These are phyloP conservation scores for Stellera chamaejasme DNA, from an alignment of 345 rosid species.

Conservation along the genomic window DNA sequence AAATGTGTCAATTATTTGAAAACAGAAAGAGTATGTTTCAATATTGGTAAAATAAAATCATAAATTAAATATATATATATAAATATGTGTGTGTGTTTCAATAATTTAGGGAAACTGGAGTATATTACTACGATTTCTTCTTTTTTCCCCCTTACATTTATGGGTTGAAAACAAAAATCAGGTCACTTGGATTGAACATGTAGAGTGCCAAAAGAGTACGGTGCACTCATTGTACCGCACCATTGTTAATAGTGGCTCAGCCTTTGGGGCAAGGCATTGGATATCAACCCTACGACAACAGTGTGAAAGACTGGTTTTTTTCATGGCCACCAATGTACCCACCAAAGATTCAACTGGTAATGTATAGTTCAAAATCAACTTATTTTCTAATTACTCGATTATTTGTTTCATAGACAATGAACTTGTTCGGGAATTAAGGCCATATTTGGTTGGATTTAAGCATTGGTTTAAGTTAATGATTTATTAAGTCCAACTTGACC, in stretches of 20 bases:
- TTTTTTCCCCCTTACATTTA: background rate
- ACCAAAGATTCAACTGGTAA: conserved; percentile 92
- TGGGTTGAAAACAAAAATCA: conserved; percentile 12
- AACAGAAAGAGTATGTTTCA: no score
- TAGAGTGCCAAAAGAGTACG: conserved; percentile 67
- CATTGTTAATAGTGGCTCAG: conserved; percentile 69
- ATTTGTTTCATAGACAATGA: no score
- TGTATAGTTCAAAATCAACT: background rate
- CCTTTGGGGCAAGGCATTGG: conserved; percentile 97
- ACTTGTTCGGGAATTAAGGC: background rate
- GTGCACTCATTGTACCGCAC: conserved; percentile 73
- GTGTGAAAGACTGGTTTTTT: conserved; percentile 90
- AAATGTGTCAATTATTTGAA: no score
- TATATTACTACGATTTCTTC: no score
- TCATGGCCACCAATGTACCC: conserved; percentile 99
- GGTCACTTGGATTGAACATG: conserved; percentile 96
- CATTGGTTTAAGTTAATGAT: no score
- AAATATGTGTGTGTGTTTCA: no score
- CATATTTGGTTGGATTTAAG: background rate
- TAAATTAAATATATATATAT: no score
- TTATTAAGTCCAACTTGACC: no score
- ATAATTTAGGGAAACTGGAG: no score
- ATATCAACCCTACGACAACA: conserved; percentile 74
- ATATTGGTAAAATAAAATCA: no score
- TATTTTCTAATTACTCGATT: background rate